Percentiles rank a stretch among this genome's conserved stretches.
Evolutionary conservation across 352 stramenopile species (phyloP).

Genomic region (Globisporangium emineosum): DNA sequence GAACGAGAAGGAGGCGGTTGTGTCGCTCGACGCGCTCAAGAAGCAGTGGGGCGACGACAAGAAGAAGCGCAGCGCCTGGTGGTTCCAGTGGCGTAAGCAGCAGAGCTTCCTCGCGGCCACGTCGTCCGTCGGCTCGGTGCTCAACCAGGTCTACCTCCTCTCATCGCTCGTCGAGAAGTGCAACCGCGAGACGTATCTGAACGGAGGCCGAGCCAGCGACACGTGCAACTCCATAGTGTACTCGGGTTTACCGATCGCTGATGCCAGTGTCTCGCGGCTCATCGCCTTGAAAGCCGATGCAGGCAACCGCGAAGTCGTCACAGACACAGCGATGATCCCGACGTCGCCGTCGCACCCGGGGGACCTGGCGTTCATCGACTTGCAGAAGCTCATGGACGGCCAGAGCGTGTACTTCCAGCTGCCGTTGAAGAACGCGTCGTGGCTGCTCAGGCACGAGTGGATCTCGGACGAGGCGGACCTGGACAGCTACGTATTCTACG

Average conservation of each 20-base stretch:
- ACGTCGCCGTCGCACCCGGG: not conserved
- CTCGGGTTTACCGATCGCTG: not conserved
- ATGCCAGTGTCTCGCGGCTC: conserved; percentile 1
- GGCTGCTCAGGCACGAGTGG: conserved; percentile 2
- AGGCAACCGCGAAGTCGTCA: not conserved
- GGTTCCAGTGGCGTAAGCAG: not conserved
- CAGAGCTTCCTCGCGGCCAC: not conserved
- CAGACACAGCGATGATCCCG: not conserved
- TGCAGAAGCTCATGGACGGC: conserved; percentile 4
- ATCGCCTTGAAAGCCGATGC: not conserved
- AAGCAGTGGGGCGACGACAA: conserved; percentile 2
- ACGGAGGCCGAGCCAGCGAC: not conserved
- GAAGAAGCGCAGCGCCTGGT: not conserved
- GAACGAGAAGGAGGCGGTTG: not conserved
- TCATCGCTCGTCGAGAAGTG: conserved; percentile 4
- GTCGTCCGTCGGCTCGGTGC: not conserved
- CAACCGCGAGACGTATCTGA: conserved; percentile 3
- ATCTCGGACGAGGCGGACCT: not conserved
- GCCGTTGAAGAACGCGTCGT: not conserved
- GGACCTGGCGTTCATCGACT: conserved; percentile 3
- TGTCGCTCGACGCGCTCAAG: not conserved
- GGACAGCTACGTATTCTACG: conserved; percentile 4
- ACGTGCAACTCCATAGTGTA: conserved; percentile 2
- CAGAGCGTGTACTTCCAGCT: conserved; percentile 1
- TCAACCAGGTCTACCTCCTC: not conserved